These are phyloP conservation scores for Dillenia suffruticosa DNA, from an alignment of 164 flowering plant genomes.

Conservation along the genomic window DNA sequence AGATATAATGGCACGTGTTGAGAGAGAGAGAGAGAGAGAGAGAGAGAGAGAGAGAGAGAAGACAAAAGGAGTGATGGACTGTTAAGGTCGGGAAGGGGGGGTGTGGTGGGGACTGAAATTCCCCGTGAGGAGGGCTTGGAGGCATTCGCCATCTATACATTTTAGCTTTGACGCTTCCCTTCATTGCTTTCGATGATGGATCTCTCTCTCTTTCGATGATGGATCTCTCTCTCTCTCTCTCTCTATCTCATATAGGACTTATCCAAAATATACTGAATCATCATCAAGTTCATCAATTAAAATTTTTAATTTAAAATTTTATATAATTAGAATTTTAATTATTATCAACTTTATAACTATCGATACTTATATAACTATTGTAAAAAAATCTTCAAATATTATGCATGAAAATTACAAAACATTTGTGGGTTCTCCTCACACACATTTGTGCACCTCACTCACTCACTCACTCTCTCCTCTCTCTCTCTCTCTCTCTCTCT, in stretches of 20 bases:
- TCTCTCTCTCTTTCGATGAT: not conserved
- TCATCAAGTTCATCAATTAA: too few species aligned
- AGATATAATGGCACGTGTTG: conserved; percentile 31
- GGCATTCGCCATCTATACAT: conserved; percentile 28
- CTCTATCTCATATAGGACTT: not conserved
- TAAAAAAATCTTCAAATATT: too few species aligned
- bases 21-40: conserved; percentile 28
- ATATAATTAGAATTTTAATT: too few species aligned
- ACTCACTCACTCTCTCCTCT: too few species aligned
- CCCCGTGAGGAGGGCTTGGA: conserved; percentile 74
- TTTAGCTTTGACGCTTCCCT: conserved; percentile 13
- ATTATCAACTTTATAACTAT: too few species aligned
- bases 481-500: too few species aligned
- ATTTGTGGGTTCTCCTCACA: too few species aligned
- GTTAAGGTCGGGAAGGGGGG: conserved; percentile 20
- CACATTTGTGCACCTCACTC: too few species aligned
- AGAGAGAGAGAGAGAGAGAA: conserved; percentile 7
- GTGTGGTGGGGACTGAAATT: conserved; percentile 14
- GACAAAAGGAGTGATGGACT: conserved; percentile 9
- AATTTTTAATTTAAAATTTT: too few species aligned
- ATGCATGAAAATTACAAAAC: too few species aligned
- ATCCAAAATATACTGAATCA: too few species aligned
- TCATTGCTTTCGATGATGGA: conserved; percentile 51
- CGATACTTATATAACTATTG: too few species aligned
- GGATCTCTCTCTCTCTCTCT: conserved; percentile 1